phyloP scores from a whole-genome alignment of 2,329 filamentous ascomycete genomes.

The Fusarium protoensiforme region DNA sequence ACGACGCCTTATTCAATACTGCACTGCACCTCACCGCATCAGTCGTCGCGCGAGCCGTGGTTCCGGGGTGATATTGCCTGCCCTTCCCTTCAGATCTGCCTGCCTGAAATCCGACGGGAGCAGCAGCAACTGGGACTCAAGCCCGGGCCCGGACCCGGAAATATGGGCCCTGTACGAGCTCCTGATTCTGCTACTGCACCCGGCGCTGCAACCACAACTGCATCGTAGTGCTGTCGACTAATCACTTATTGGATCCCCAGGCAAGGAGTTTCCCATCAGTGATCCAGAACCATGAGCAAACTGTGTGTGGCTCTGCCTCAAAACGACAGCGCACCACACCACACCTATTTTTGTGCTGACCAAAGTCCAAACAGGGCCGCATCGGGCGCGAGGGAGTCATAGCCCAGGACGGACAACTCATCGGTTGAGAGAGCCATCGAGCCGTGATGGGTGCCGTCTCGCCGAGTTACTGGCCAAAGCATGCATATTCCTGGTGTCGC shows the following conservation, averaged over 20 bases:
- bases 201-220: slow-evolving; percentile 9
- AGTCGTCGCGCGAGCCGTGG: slow-evolving; percentile 23
- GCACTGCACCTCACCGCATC: not conserved
- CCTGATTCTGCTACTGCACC: slow-evolving; percentile 15
- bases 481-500: slow-evolving; percentile 20
- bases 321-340: slow-evolving; percentile 26
- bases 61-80: slow-evolving; percentile 12
- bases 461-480: slow-evolving; percentile 10
- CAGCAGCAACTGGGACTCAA: slow-evolving; percentile 3
- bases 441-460: slow-evolving; percentile 14
- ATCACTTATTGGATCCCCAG: not conserved
- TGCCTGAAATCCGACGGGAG: not conserved
- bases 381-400: slow-evolving; percentile 21
- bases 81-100: slow-evolving; percentile 14
- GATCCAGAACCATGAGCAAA: not conserved
- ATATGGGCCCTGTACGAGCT: slow-evolving; percentile 14
- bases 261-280: not conserved
- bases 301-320: slow-evolving; percentile 1
- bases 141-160: slow-evolving; percentile 1
- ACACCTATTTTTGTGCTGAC: not conserved
- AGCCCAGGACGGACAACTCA: slow-evolving; percentile 31
- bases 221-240: slow-evolving; percentile 4
- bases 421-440: slow-evolving; percentile 8
- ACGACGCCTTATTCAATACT: slow-evolving; percentile 24
- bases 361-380: not conserved